Evolutionary conservation across 75 land plant species (phyloP).

Genomic region (Cryptomeria japonica): DNA sequence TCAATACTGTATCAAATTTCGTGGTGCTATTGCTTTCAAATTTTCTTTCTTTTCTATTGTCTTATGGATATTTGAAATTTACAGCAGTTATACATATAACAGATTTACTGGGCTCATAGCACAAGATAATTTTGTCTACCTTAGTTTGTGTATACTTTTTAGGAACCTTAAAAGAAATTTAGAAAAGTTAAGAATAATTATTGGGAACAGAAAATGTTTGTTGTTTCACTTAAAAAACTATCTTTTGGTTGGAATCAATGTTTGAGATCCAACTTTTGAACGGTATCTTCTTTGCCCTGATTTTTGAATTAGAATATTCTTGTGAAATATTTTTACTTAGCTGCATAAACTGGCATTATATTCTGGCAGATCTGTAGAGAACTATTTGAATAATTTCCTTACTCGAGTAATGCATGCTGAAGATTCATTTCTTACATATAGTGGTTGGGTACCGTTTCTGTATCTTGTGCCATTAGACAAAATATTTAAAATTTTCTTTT

Average conservation of each 20-base stretch:
- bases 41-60: no score
- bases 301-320: background rate
- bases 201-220: background rate
- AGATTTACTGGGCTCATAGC: background rate
- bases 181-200: background rate
- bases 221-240: background rate
- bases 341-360: background rate
- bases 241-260: background rate
- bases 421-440: background rate
- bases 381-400: background rate
- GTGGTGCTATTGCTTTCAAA: no score
- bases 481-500: background rate
- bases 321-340: background rate
- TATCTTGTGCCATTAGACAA: background rate
- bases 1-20: no score
- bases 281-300: background rate
- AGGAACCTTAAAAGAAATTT: background rate
- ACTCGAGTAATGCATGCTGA: background rate
- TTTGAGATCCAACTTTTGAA: background rate
- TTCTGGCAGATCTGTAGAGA: background rate
- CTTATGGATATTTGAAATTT: background rate
- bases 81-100: background rate
- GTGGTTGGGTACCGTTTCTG: conserved; percentile 8
- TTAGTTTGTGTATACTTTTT: background rate
- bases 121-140: background rate